Percentiles rank a stretch among this genome's conserved stretches.
phyloP scores from a whole-genome alignment of 1,284 basidiomycete genomes.

The Pisolithus thermaeus region DNA sequence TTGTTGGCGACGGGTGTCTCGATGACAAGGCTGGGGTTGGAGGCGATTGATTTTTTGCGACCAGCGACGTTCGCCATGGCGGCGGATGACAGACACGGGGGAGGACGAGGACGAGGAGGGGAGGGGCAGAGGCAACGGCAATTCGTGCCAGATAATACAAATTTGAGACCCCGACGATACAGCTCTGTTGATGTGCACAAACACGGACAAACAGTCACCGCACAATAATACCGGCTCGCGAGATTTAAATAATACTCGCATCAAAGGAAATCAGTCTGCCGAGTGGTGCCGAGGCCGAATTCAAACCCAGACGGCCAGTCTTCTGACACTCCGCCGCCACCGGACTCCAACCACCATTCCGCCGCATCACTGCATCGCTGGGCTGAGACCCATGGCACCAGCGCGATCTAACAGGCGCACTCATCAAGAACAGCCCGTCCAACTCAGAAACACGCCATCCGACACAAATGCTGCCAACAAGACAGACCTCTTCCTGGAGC shows the following conservation, averaged over 20 bases:
- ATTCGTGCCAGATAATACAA: constrained; percentile 23
- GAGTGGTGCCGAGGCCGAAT: background rate
- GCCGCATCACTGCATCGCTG: constrained; percentile 21
- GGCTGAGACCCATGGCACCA: constrained; percentile 74
- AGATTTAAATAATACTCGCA: too few relatives aligned
- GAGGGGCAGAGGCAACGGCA: background rate
- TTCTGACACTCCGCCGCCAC: constrained; percentile 11
- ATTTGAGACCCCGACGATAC: constrained; percentile 24
- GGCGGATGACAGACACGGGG: constrained; percentile 10
- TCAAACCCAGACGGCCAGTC: constrained; percentile 7
- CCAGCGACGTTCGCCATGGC: constrained; percentile 63
- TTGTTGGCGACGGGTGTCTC: constrained; percentile 71
- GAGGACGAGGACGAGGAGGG: background rate
- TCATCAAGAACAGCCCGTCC: constrained; percentile 30
- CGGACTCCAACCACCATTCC: constrained; percentile 36
- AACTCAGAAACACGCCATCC: constrained; percentile 12
- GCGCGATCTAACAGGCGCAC: constrained; percentile 50
- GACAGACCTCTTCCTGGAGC: constrained; percentile 62
- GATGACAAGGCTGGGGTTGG: constrained; percentile 58
- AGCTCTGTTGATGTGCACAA: constrained; percentile 24
- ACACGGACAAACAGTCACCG: constrained; percentile 20
- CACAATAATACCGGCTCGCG: too few relatives aligned
- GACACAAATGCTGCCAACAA: constrained; percentile 26
- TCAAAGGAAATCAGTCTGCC: background rate
- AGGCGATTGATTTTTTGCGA: constrained; percentile 78